phyloP scores from a whole-genome alignment of 345 rosid genomes.

The Xanthoceras sorbifolium region DNA sequence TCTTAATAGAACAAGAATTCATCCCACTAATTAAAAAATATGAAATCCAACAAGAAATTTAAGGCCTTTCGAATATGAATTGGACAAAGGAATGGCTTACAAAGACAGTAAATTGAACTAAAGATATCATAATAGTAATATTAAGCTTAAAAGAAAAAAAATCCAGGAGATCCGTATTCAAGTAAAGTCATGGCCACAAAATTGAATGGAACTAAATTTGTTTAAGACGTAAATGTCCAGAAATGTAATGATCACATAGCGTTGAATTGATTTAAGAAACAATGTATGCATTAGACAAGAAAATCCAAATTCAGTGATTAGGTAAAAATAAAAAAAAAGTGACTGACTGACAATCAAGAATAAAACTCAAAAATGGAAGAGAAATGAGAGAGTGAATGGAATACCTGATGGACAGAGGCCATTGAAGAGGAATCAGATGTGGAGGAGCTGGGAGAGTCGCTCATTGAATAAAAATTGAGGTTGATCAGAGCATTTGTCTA shows the following conservation, averaged over 20 bases:
- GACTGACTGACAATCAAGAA: background rate
- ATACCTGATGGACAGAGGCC: slow-evolving; percentile 68
- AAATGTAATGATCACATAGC: background rate
- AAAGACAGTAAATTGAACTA: background rate
- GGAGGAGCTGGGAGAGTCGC: slow-evolving; percentile 65
- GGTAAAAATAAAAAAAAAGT: background rate
- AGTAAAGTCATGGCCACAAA: background rate
- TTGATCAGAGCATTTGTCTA: slow-evolving; percentile 33
- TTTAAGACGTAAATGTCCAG: background rate
- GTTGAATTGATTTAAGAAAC: no score
- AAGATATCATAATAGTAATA: background rate
- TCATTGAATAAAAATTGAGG: slow-evolving; percentile 43
- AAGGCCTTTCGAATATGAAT: background rate
- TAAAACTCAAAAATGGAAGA: background rate
- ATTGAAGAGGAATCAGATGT: slow-evolving; percentile 62
- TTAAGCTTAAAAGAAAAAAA: background rate
- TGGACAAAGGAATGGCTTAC: background rate
- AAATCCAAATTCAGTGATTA: background rate
- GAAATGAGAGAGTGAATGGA: background rate
- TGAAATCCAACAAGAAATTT: background rate
- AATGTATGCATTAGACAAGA: background rate
- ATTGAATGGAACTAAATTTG: background rate
- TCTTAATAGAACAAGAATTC: no score
- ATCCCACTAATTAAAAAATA: background rate
- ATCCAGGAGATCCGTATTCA: background rate